Percentiles rank a stretch among this genome's conserved stretches.
Conservation (phyloP, 306 rosid species). For the Luffa aegyptiaca region DNA sequence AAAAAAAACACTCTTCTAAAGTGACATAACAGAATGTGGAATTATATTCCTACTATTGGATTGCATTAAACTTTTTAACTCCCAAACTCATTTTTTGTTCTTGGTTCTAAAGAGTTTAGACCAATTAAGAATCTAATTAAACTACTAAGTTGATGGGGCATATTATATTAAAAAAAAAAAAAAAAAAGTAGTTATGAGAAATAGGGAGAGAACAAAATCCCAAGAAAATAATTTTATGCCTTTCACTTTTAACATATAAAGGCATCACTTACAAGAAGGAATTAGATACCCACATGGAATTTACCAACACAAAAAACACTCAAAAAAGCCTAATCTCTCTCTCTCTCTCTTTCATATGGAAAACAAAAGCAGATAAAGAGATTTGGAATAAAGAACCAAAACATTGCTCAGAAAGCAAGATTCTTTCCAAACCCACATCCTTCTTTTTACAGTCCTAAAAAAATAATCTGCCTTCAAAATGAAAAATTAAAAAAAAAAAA, state of each 20-base stretch:
- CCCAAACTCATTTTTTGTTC: not conserved
- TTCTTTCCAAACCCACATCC: not conserved
- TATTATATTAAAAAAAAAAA: not conserved
- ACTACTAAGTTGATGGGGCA: not conserved
- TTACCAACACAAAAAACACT: not conserved
- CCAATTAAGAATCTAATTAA: not conserved
- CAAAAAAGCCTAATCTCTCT: not conserved
- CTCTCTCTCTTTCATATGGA: not conserved
- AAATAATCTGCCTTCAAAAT: not conserved
- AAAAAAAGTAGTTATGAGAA: not conserved
- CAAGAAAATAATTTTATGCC: constrained; percentile 6
- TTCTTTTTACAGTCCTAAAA: not conserved
- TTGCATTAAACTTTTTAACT: not conserved
- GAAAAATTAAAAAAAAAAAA: not conserved
- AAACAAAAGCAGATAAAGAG: not conserved
- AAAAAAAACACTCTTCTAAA: too few species aligned
- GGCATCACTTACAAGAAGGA: not conserved
- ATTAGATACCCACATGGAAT: not conserved
- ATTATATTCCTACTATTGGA: too few species aligned
- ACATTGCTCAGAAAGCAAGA: not conserved
- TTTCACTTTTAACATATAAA: not conserved
- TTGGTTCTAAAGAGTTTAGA: not conserved
- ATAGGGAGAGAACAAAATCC: constrained; percentile 1
- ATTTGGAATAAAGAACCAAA: not conserved
- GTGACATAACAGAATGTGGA: too few species aligned